These are phyloP conservation scores for Ophiostoma montium DNA, from an alignment of 2,329 filamentous ascomycete genomes.

Conservation along the genomic window DNA sequence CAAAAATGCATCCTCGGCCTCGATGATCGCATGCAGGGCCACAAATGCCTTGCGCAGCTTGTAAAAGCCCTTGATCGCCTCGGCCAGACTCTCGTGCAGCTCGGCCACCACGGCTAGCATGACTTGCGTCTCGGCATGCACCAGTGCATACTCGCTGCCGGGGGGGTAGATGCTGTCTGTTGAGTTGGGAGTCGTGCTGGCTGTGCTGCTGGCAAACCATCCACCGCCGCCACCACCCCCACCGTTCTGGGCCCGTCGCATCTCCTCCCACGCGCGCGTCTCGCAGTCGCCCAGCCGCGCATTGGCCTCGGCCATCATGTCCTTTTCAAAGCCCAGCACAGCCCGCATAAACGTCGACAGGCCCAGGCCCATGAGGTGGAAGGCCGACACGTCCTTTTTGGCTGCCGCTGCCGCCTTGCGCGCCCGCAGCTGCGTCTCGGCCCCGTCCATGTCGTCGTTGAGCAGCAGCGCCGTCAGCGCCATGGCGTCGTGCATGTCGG, in stretches of 20 bases:
- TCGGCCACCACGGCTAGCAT: conserved; percentile 83
- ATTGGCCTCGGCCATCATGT: conserved; percentile 73
- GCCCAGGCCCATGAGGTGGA: conserved; percentile 71
- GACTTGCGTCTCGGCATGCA: conserved; percentile 71
- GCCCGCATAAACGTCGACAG: conserved; percentile 76
- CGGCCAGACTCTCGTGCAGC: conserved; percentile 82
- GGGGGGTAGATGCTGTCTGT: conserved; percentile 53
- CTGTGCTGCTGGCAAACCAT: background rate
- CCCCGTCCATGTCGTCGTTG: conserved; percentile 79
- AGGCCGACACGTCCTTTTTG: conserved; percentile 56
- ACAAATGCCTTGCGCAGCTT: conserved; percentile 81
- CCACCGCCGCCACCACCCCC: conserved; percentile 3
- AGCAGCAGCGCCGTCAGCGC: conserved; percentile 59
- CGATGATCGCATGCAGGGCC: conserved; percentile 64
- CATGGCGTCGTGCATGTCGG: conserved; percentile 46
- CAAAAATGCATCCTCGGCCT: conserved; percentile 44
- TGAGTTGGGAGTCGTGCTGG: background rate
- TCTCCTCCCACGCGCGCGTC: conserved; percentile 58
- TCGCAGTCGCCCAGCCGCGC: conserved; percentile 62
- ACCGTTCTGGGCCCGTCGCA: conserved; percentile 51
- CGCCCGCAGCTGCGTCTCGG: conserved; percentile 60
- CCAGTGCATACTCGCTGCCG: conserved; percentile 76
- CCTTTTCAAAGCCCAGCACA: conserved; percentile 80
- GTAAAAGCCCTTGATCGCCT: conserved; percentile 83
- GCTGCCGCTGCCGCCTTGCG: conserved; percentile 22